Percentiles rank a stretch among this genome's conserved stretches.
These are phyloP conservation scores for Hippophae tibetana DNA, from an alignment of 306 rosid species.

Conservation along the genomic window DNA sequence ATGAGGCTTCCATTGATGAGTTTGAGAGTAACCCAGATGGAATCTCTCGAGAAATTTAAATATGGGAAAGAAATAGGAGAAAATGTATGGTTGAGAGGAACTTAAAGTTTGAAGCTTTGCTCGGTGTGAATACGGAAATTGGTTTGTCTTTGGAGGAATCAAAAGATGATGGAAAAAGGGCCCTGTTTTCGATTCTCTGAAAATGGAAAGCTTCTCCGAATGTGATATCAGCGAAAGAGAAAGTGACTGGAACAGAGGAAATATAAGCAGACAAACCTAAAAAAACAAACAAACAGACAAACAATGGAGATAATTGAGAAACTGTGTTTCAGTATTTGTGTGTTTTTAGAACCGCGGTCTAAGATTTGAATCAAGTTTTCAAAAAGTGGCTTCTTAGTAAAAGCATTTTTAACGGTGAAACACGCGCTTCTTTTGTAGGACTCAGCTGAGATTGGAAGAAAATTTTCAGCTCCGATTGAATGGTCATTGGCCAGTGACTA, in stretches of 20 bases:
- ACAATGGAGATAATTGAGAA: neutral
- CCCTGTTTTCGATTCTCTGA: slow-evolving; percentile 12
- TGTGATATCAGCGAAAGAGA: slow-evolving; percentile 1
- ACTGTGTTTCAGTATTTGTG: neutral
- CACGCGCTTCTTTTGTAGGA: too few species aligned
- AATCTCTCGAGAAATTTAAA: slow-evolving; percentile 18
- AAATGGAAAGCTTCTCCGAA: slow-evolving; percentile 3
- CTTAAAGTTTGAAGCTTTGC: neutral
- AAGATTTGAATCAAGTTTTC: too few species aligned
- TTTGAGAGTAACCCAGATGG: slow-evolving; percentile 39
- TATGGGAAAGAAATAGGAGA: slow-evolving; percentile 3
- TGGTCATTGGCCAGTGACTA: too few species aligned
- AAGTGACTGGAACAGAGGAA: neutral
- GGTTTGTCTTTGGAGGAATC: neutral
- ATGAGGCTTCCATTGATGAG: slow-evolving; percentile 47
- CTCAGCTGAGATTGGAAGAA: too few species aligned
- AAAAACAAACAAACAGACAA: slow-evolving; percentile 1
- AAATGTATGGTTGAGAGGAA: neutral
- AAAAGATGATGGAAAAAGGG: neutral
- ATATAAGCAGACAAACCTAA: neutral
- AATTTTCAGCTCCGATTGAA: too few species aligned
- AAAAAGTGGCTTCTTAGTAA: too few species aligned
- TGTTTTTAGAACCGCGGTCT: too few species aligned
- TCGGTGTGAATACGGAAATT: neutral
- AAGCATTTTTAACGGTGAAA: too few species aligned